Base-by-base conservation (phyloP, 345 rosid genomes). In the Physaria fendleri region DNA sequence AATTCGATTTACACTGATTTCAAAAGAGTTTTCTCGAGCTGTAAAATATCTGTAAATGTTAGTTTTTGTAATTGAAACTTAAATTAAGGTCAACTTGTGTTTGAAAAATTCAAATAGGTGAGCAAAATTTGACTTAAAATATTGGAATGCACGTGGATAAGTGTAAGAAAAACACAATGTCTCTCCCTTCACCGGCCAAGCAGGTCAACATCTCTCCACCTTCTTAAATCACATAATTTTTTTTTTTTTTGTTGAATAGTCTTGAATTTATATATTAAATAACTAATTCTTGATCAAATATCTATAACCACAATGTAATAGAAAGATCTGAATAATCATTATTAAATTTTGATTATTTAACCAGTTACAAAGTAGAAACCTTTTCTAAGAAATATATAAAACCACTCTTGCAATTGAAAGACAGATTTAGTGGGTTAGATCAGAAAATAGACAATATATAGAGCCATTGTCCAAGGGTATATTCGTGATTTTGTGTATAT, bases 191-290 rank as follows among this genome's bases (percentile, higher is more conserved):
- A 63, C 74, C 69, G 74, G 65, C 69, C 69, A 63, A 38, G 40
- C 69, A 70, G 18, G 74, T 70, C 74, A 49, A 56, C 69, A 62
- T 70, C 74, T 62, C 52, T 56, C n/a, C n/a, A 69, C 69, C 74
- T 69, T 62, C 64, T 40, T 40, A 54, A 51, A 18, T 40, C 72
- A 50, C 65, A 5, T n/a, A 28, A 9, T 5, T n/a, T 12, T 29
- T 7, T 17, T 5, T n/a, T 12, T 29, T 7, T 17, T 43, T 8
- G 32, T 60, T 27, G 22, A 42, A 59, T 58, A 25, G n/a, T n/a
- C n/a, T 29, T 48, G 29, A 29, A 8, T 6, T 35, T 34, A 42
- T 14, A 33, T 22, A 48, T 8, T 37, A 46, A 47, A 15, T 16
- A 55, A 24, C 5, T 18, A 6, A 9, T 3, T 15, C 1, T 16